Evolutionary conservation across 2,329 filamentous ascomycete species (phyloP), one percentile per base, ranked within the genome.

Genomic region (Gnomoniopsis sp.): DNA sequence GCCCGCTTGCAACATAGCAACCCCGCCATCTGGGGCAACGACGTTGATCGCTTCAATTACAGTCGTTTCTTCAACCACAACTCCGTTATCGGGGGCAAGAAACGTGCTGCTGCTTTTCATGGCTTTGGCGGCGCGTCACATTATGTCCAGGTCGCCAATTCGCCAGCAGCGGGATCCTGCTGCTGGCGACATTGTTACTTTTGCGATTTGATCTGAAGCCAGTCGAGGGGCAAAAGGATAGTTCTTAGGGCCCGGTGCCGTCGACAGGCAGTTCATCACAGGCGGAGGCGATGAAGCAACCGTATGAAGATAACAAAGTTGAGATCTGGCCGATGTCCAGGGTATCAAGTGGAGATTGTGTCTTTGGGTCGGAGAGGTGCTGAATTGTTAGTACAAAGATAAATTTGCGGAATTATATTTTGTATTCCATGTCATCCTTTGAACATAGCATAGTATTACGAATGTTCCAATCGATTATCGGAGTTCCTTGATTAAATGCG

Each of bases 1-100:
- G 65, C 66, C 15, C 69, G 70, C 12, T 66, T 69, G 48, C 67
- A 71, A 36, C 68, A 71, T 44, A 63, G 62, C 2, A 66, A 71
- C 56, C 33, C 53, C 22, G 64, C 68, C 58, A 70, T 71, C 23
- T 72, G 67, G 68, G 68, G 70, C 60, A 47, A 65, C 1, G 63
- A 67, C 49, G 65, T 71, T 34, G 57, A 61, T 17, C 55, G 43
- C 3, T 66, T 70, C 22, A 47, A 67, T 55, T 62, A 53, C 21
- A 41, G 14, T 15, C 57, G 57, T 1, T 59, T 59, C 22, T 2
- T 56, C 6, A 65, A 63, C 14, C 58, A 59, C 14, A 59, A 66
- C 43, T 48, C 21, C 21, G 17, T 23, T 8, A 26, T 21, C 4
- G 21, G 26, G 2, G 43, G 49, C 1, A 6, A 41, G 6, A 48